Percentiles rank a stretch among this genome's conserved stretches.
These are phyloP conservation scores for Epichloe coenophiala DNA, from an alignment of 2,329 filamentous ascomycete genomes.

Conservation along the genomic window DNA sequence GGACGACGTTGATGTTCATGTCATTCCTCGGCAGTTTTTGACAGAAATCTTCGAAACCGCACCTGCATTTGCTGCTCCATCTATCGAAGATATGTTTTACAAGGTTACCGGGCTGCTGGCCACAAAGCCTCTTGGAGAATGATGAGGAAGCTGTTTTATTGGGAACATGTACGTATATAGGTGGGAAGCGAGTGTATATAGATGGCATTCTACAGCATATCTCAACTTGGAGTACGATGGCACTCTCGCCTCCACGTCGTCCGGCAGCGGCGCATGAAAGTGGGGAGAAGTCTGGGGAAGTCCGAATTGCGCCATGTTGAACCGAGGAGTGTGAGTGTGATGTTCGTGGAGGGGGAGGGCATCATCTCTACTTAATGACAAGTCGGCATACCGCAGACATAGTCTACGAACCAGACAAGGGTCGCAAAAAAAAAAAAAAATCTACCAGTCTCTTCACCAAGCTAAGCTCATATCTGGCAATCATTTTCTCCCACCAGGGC, in stretches of 20 bases:
- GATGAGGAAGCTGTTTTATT: not conserved
- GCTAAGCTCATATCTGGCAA: too few relatives aligned
- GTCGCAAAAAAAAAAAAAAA: too few relatives aligned
- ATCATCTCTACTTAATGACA: too few relatives aligned
- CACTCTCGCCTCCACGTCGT: not conserved
- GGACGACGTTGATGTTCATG: conserved; percentile 38
- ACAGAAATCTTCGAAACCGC: conserved; percentile 57
- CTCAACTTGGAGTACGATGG: not conserved
- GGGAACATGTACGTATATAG: not conserved
- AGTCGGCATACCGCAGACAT: too few relatives aligned
- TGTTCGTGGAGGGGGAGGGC: not conserved
- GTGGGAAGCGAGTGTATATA: not conserved
- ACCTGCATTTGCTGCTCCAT: conserved; percentile 54
- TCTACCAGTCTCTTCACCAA: too few relatives aligned
- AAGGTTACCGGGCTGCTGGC: conserved; percentile 50
- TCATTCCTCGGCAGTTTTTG: conserved; percentile 55
- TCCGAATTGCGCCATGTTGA: conserved; percentile 4
- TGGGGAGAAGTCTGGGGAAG: not conserved
- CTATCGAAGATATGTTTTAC: conserved; percentile 64
- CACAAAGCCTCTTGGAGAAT: conserved; percentile 24
- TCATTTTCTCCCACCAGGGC: too few relatives aligned
- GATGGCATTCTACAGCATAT: not conserved
- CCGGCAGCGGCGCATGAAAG: not conserved
- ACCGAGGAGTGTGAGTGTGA: not conserved
- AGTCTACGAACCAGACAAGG: too few relatives aligned